Evolutionary conservation across 345 rosid genomes (phyloP).

Genomic region (Adansonia digitata): DNA sequence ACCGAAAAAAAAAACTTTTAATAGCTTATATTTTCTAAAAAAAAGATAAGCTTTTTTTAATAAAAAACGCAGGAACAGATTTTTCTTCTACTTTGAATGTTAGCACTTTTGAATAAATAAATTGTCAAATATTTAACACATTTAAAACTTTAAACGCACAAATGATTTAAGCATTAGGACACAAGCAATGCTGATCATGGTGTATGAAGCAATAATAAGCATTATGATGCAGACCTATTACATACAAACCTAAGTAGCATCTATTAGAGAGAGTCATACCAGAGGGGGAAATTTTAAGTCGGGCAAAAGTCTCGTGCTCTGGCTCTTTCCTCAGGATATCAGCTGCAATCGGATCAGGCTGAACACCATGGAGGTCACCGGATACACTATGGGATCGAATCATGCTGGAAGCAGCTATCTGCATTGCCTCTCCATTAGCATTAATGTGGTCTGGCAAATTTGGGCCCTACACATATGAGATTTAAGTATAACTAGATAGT

Average conservation of each 20-base stretch:
- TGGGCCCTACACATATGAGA: slow-evolving; percentile 30
- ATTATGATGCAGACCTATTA: neutral
- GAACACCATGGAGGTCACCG: slow-evolving; percentile 96
- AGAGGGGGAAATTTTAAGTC: slow-evolving; percentile 64
- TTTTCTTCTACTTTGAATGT: neutral
- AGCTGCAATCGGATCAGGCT: slow-evolving; percentile 98
- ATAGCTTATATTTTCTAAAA: neutral
- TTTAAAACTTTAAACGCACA: neutral
- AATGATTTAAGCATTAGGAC: neutral
- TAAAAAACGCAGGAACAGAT: neutral
- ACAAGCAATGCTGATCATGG: neutral
- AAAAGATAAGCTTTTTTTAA: neutral
- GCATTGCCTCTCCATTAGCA: slow-evolving; percentile 57
- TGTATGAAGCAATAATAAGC: neutral
- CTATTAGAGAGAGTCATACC: slow-evolving; percentile 31
- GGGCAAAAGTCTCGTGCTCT: slow-evolving; percentile 91
- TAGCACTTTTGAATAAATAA: neutral
- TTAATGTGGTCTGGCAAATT: slow-evolving; percentile 39
- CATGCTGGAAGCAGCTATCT: slow-evolving; percentile 67
- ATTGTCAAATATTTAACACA: neutral
- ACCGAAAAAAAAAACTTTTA: neutral
- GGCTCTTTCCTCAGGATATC: slow-evolving; percentile 98
- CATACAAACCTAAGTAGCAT: neutral
- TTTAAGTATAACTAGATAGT: slow-evolving; percentile 3
- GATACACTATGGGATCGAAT: slow-evolving; percentile 94